A percentile compares a stretch with the other conserved stretches of the same genome.
Evolutionary conservation across 495 filamentous ascomycete genomes (phyloP).

Genomic region (Penicillium salamii): DNA sequence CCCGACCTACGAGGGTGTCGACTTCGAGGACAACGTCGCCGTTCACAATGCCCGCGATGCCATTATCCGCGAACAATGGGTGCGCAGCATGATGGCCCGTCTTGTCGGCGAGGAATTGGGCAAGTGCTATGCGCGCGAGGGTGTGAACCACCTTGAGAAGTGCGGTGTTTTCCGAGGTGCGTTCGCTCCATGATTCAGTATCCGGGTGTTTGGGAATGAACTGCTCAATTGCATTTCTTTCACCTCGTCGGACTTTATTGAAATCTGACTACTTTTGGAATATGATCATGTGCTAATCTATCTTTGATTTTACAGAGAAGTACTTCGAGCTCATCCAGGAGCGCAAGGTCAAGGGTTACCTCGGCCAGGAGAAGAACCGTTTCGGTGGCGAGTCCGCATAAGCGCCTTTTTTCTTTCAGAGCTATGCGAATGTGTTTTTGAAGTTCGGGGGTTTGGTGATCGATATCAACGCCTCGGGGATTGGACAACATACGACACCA

Average conservation of each 20-base stretch:
- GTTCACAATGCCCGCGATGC: conserved; percentile 93
- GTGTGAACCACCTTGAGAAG: conserved; percentile 97
- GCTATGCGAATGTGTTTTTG: conserved; percentile 3
- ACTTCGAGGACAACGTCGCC: conserved; percentile 87
- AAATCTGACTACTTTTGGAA: not conserved
- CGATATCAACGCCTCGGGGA: not conserved
- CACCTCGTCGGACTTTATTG: not conserved
- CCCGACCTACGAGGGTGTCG: conserved; percentile 93
- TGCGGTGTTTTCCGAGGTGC: conserved; percentile 86
- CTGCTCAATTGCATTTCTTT: not conserved
- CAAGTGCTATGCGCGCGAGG: conserved; percentile 93
- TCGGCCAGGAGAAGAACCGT: conserved; percentile 91
- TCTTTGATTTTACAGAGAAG: conserved; percentile 59
- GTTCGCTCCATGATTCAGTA: conserved; percentile 7
- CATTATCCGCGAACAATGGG: conserved; percentile 95
- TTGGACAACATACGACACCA: not conserved
- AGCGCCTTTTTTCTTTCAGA: not conserved
- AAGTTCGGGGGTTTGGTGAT: not conserved
- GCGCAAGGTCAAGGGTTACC: conserved; percentile 80
- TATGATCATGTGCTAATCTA: conserved; percentile 3
- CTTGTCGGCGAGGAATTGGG: conserved; percentile 90
- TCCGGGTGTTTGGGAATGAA: not conserved
- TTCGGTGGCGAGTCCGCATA: conserved; percentile 30
- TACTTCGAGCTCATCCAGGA: conserved; percentile 89
- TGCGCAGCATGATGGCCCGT: conserved; percentile 93